Conservation (phyloP, 2,329 filamentous ascomycete genomes). For the Microdochium paspali region DNA sequence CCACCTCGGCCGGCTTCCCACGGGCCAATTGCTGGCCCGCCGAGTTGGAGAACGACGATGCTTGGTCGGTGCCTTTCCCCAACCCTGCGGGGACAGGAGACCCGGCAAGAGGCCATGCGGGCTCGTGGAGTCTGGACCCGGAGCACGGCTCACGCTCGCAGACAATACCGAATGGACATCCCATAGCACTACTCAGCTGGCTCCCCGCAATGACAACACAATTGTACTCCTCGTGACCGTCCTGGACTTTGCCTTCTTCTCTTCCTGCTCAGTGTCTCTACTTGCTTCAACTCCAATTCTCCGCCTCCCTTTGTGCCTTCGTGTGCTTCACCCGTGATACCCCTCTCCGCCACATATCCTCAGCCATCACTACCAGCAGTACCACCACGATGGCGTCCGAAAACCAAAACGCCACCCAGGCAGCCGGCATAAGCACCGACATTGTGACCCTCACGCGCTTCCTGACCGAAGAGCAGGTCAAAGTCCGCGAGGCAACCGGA, state of each 20-base stretch:
- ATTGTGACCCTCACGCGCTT: constrained; percentile 94
- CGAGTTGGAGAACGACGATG: background rate
- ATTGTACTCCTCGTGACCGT: background rate
- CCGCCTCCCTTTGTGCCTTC: background rate
- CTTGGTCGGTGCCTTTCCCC: too few species aligned
- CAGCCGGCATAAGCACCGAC: constrained; percentile 86
- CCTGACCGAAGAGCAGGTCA: constrained; percentile 90
- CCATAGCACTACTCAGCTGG: too few species aligned
- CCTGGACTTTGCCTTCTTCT: background rate
- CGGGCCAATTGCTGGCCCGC: constrained; percentile 2
- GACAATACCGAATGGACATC: too few species aligned
- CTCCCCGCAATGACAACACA: background rate
- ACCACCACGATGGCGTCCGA: constrained; percentile 14
- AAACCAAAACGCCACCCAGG: constrained; percentile 29
- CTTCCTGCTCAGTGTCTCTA: background rate
- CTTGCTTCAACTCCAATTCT: background rate
- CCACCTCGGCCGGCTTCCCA: constrained; percentile 3
- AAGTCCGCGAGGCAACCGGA: constrained; percentile 89
- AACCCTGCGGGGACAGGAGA: background rate
- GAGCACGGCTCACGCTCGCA: background rate
- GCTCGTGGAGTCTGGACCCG: background rate
- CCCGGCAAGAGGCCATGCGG: background rate
- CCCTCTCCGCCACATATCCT: background rate
- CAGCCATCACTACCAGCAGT: background rate
- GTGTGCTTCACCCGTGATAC: background rate